Base-by-base conservation (phyloP, 78 protist genomes). In the Pigoraptor vietnamica region DNA sequence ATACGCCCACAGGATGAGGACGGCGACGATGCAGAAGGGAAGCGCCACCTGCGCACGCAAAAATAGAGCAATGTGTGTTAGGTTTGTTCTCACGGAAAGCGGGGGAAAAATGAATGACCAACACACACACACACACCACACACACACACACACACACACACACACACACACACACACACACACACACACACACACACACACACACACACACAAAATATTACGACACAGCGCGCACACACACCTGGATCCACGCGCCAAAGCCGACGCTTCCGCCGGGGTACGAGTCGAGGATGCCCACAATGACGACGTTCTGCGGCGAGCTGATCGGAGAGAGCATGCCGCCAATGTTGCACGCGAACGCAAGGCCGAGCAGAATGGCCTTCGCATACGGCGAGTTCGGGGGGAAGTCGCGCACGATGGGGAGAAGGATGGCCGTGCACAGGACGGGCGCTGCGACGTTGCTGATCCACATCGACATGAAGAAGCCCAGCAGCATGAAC, bases 401-500 rank as follows among this genome's bases (percentile, higher is more conserved):
- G n/a, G 82, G 89, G 36, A 88, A 32, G 14, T 86, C 90, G 9
- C 89, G 83, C 88, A 88, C 14, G 24, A 86, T 84, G 2, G 89
- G 89, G 0, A 10, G 33, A 1, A 87, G 24, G 40, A 87, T 40
- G 33, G 88, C 0, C 48, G 79, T 37, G 37, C 82, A 23, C 40
- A 92, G 82, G 23, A 92, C 24, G 35, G 94, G 92, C 34, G 94
- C 94, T 9, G 94, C 86, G 25, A 93, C 95, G 81, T 93, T 93
- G 67, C 91, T 79, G 37, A 93, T 83, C 40, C 9, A 40, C 81
- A 36, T 32, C 83, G 88, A 91, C 34, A 91, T 6, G 88, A 91
- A 37, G 32, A 21, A 40, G 29, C 83, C 83, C 37, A 90, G 87
- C 19, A 90, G 23, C 92, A 90, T 90, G 35, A 90, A 36, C 6